Base-by-base conservation (phyloP, 164 flowering plant species). In the Nymphaea thermarum region DNA sequence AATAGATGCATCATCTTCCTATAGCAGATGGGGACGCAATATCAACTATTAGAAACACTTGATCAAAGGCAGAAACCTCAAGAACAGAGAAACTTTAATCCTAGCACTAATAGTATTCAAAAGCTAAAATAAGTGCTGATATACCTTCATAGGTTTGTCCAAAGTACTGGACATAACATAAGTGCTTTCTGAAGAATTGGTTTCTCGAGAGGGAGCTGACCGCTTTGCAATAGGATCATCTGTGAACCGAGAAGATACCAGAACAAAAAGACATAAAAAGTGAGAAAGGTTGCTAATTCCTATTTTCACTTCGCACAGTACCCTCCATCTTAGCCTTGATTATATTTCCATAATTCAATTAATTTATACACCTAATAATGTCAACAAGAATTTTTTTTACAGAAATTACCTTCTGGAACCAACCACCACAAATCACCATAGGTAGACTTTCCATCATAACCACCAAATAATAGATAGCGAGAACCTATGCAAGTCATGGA, bases 361-460 rank as follows among this genome's bases (percentile, higher is more conserved):
- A 25, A 25, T 25, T 25, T 25, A 25, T 25, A 25, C 36, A 25
- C 1, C 36, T 25, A 25, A 25, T 25, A 25, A 25, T 25, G 36
- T 25, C 1, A 25, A 12, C 55, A 47, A 47, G 3, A 47, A 47
- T 6, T 47, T 6, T 6, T 47, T 6, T 47, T 47, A 47, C 12
- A 47, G 55, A 47, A 17, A 63, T 16, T 86, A 95, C 99, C 99
- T 89, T 90, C 96, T 59, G 89, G 88, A 75, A 91, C 99, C 77
- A 95, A 80, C 99, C 96, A 95, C 98, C 99, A 95, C 42, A 87
- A 44, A 78, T 92, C 98, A 68, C 86, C 93, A 79, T 80, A 89
- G 18, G 99, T 92, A 43, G 86, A 73, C 76, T 92, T 95, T 68
- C 99, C 98, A 80, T 95, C 97, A 83, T 86, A 92, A 70, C 98